These are phyloP conservation scores for Pseudogymnoascus sp. DNA, from an alignment of 2,329 filamentous ascomycete species.

Conservation along the genomic window DNA sequence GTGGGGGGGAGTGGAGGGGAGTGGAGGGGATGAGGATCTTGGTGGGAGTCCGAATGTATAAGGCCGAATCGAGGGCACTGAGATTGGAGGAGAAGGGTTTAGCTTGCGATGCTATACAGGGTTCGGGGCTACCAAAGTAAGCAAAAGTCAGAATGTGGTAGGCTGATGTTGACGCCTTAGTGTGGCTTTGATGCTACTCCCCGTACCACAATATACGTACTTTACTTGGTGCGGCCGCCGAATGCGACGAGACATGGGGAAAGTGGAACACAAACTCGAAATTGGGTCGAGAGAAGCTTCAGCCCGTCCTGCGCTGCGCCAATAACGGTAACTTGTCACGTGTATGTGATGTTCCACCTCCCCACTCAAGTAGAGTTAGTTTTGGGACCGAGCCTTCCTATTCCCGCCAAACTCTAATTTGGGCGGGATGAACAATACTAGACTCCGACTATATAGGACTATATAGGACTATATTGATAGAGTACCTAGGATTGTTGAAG, in stretches of 20 bases:
- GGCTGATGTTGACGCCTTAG: not conserved
- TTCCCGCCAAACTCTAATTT: not conserved
- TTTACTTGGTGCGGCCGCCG: not conserved
- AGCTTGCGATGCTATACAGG: not conserved
- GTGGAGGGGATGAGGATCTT: not conserved
- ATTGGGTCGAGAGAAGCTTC: not conserved
- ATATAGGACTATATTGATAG: not conserved
- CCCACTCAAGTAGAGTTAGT: not conserved
- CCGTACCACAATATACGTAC: not conserved
- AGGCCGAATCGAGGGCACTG: not conserved
- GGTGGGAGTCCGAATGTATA: not conserved
- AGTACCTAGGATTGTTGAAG: not conserved
- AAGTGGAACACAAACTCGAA: not conserved
- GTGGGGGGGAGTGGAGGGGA: not conserved
- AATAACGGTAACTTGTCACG: not conserved
- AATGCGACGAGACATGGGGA: not conserved
- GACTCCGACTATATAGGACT: not conserved
- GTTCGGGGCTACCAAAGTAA: not conserved
- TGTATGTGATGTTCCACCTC: not conserved
- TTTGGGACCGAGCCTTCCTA: not conserved
- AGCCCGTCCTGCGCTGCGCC: not conserved
- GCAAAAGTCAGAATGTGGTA: not conserved
- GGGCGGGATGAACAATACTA: not conserved
- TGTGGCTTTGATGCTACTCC: not conserved
- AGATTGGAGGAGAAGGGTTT: not conserved